Conservation (phyloP, 202 grass and related monocot species). For the Panicum hallii region DNA sequence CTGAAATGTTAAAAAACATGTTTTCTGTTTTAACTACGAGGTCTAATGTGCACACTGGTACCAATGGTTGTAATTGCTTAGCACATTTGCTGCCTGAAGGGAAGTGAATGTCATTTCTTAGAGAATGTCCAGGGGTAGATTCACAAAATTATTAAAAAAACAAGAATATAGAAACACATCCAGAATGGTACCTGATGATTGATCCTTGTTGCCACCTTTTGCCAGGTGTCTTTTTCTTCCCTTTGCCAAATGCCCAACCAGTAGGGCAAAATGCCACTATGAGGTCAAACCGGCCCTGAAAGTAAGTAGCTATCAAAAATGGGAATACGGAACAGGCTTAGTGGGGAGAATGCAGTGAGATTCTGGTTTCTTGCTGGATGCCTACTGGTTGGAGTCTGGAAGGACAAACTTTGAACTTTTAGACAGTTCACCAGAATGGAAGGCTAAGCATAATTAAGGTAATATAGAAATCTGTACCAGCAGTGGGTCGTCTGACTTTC, state of each 20-base stretch:
- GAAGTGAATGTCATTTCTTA: too few relatives aligned
- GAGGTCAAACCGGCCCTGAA: constrained; percentile 75
- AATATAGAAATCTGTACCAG: background rate
- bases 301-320: constrained; percentile 50
- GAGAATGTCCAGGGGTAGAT: background rate
- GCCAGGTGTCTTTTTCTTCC: constrained; percentile 75
- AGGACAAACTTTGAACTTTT: background rate
- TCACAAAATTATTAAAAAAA: background rate
- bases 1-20: background rate
- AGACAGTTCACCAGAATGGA: background rate
- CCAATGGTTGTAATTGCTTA: background rate
- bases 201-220: constrained; percentile 90
- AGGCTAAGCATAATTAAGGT: background rate
- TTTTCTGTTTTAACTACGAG: background rate
- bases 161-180: background rate
- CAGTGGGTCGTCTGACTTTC: background rate
- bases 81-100: background rate
- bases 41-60: background rate
- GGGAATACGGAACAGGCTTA: background rate
- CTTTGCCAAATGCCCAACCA: constrained; percentile 96
- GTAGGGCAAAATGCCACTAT: constrained; percentile 95
- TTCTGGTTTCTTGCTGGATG: constrained; percentile 10
- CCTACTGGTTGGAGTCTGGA: background rate
- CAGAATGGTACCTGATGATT: constrained; percentile 75
- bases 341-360: constrained; percentile 3